These are phyloP conservation scores for Pinus tabuliformis DNA, from an alignment of 75 land plant genomes.

Conservation along the genomic window DNA sequence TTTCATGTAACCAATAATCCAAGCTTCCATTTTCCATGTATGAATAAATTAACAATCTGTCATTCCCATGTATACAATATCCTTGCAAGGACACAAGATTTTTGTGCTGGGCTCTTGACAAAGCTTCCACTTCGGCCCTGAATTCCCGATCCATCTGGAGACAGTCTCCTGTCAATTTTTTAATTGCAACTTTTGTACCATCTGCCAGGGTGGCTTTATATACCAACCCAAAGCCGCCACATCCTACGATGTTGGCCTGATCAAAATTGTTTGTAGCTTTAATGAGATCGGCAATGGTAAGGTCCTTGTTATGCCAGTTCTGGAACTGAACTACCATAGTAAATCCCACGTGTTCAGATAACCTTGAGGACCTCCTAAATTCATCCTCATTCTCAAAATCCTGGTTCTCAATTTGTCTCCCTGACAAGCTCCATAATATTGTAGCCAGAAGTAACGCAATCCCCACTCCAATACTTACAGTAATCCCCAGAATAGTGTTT, in stretches of 20 bases:
- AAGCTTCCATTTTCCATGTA: conserved; percentile 82
- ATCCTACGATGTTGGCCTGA: conserved; percentile 69
- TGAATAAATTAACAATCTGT: conserved; percentile 62
- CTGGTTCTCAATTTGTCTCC: conserved; percentile 24
- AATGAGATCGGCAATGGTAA: conserved; percentile 43
- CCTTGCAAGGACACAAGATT: conserved; percentile 74
- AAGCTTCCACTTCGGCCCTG: conserved; percentile 67
- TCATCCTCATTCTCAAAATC: conserved; percentile 28
- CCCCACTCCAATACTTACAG: conserved; percentile 35
- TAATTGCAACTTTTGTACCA: conserved; percentile 61
- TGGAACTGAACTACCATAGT: conserved; percentile 43
- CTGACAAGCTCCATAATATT: conserved; percentile 30
- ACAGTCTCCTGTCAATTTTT: conserved; percentile 71
- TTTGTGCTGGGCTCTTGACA: conserved; percentile 68
- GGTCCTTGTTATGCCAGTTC: conserved; percentile 35
- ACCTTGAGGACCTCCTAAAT: conserved; percentile 11
- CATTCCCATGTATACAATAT: conserved; percentile 47
- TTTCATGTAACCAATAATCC: conserved; percentile 78
- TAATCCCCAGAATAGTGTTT: conserved; percentile 39
- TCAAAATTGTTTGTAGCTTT: conserved; percentile 69
- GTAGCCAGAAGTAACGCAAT: conserved; percentile 33
- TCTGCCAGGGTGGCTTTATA: conserved; percentile 56
- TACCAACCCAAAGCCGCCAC: conserved; percentile 77
- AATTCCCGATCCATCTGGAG: conserved; percentile 74
- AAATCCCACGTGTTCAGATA: conserved; percentile 30